phyloP scores from a whole-genome alignment of 1,284 basidiomycete genomes.

The Filobasidium uniguttulatum region DNA sequence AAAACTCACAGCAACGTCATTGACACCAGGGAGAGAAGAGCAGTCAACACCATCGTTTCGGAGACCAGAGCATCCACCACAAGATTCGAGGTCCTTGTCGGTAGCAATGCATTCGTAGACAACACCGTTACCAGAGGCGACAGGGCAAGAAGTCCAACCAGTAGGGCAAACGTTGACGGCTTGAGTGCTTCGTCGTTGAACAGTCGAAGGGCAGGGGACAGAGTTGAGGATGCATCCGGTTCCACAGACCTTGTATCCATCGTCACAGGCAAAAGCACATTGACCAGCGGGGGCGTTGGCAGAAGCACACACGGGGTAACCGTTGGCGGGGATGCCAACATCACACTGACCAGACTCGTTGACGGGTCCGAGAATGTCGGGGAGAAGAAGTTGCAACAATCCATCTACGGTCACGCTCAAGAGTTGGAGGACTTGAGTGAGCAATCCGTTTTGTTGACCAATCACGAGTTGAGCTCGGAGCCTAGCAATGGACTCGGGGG shows the following conservation, averaged over 20 bases:
- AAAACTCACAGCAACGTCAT: neutral
- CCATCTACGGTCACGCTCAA: neutral
- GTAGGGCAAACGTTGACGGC: neutral
- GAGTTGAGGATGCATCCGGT: neutral
- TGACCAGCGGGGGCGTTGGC: neutral
- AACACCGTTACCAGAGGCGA: neutral
- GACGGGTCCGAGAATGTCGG: neutral
- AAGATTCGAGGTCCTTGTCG: conserved; percentile 38
- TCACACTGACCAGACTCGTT: neutral
- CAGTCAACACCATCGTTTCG: conserved; percentile 56
- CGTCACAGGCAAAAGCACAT: neutral
- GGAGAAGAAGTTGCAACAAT: neutral
- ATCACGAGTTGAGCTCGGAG: neutral
- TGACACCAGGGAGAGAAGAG: conserved; percentile 47
- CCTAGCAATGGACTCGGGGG: neutral
- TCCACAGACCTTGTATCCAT: neutral
- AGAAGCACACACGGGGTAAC: neutral
- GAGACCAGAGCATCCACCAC: conserved; percentile 52
- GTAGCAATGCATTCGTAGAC: conserved; percentile 38
- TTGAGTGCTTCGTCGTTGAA: neutral
- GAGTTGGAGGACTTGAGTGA: neutral
- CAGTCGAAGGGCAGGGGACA: neutral
- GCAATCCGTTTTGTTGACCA: neutral
- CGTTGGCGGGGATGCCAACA: neutral
- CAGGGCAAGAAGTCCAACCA: neutral